phyloP scores from a whole-genome alignment of 768 basidiomycete species.

The Tylopilus plumbeoviolaceoides region DNA sequence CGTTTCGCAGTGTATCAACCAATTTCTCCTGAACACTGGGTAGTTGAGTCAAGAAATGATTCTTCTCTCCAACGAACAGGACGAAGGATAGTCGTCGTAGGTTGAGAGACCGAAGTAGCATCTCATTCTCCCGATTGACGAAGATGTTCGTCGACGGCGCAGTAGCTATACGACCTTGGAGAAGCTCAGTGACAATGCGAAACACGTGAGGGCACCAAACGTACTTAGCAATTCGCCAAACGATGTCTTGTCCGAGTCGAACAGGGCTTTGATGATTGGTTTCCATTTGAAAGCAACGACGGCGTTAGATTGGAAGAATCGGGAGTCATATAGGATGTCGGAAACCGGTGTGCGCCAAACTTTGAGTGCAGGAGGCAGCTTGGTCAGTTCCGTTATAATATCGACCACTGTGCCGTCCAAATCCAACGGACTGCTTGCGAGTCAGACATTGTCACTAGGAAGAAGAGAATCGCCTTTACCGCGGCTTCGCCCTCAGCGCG shows the following conservation, averaged over 20 bases:
- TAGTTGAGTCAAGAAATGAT: conserved; percentile 84
- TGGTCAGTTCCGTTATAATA: conserved; percentile 75
- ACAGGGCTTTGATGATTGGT: conserved; percentile 70
- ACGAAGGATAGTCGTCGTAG: conserved; percentile 84
- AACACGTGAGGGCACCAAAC: conserved; percentile 30
- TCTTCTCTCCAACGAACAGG: conserved; percentile 84
- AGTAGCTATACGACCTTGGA: conserved; percentile 68
- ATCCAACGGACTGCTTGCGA: conserved; percentile 64
- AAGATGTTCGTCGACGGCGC: conserved; percentile 95
- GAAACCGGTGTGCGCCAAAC: conserved; percentile 78
- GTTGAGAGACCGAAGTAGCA: conserved; percentile 79
- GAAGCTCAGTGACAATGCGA: conserved; percentile 20
- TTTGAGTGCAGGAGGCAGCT: conserved; percentile 71
- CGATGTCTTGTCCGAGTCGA: conserved; percentile 83
- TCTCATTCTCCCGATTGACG: conserved; percentile 92
- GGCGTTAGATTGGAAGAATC: conserved; percentile 77
- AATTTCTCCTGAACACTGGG: conserved; percentile 96
- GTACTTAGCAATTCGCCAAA: conserved; percentile 80
- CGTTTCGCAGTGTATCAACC: conserved; percentile 84
- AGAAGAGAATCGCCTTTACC: conserved; percentile 39
- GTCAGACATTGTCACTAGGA: conserved; percentile 4
- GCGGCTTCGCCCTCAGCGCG: conserved; percentile 70
- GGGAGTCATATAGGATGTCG: conserved; percentile 81
- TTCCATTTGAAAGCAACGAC: conserved; percentile 63
- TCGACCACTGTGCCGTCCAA: conserved; percentile 63